Evolutionary conservation across 2,329 filamentous ascomycete species (phyloP).

Genomic region (Fusarium secorum): DNA sequence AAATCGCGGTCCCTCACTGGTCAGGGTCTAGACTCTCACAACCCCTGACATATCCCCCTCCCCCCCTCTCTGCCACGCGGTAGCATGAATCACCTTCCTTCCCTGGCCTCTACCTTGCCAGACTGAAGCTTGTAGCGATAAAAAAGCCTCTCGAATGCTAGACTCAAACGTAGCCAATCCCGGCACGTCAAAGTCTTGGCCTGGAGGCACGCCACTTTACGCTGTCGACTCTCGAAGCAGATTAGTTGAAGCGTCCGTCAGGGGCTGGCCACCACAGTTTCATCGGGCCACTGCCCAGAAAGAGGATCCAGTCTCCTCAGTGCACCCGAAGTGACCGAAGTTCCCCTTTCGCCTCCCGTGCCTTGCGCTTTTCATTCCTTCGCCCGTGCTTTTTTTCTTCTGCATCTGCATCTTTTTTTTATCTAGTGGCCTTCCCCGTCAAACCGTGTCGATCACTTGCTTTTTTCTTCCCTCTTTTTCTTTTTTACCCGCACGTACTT

Average conservation of each 20-base stretch:
- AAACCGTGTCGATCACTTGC: conserved; percentile 11
- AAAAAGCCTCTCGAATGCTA: not conserved
- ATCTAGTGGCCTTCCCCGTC: not conserved
- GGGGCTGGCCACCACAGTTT: conserved; percentile 7
- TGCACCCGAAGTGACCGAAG: conserved; percentile 12
- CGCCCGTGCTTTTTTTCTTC: not conserved
- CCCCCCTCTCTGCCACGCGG: conserved; percentile 12
- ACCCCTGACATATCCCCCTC: not conserved
- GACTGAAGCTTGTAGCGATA: not conserved
- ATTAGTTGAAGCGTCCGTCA: not conserved
- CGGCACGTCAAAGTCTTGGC: conserved; percentile 7
- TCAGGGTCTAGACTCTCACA: conserved; percentile 2
- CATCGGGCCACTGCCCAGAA: not conserved
- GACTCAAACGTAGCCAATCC: not conserved
- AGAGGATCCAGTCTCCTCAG: not conserved
- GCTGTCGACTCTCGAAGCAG: not conserved
- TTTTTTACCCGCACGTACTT: not conserved
- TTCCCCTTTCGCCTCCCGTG: not conserved
- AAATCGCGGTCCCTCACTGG: not conserved
- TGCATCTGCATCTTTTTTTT: not conserved
- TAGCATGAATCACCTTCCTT: conserved; percentile 16
- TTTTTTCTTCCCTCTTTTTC: not conserved
- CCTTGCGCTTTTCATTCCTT: not conserved
- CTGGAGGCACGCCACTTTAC: conserved; percentile 1
- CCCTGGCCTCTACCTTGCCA: not conserved